Conservation (phyloP, 2,329 filamentous ascomycete species). For the Xenosphaeropsis pyriputrescens region DNA sequence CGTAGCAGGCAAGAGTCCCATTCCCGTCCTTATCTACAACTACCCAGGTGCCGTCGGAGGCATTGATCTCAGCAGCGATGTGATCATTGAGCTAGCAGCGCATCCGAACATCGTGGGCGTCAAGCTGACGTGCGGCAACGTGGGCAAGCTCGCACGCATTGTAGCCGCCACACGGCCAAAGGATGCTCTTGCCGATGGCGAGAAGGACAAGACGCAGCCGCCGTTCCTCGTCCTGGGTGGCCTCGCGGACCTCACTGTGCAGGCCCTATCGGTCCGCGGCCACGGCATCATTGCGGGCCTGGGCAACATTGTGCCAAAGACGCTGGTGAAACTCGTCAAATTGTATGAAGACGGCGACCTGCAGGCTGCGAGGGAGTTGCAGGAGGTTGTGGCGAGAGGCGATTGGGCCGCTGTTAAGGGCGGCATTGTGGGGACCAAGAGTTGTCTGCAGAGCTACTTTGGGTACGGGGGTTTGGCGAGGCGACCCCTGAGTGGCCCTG, state of each 20-base stretch:
- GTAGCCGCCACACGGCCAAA: slow-evolving; percentile 39
- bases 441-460: slow-evolving; percentile 43
- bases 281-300: slow-evolving; percentile 59
- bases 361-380: slow-evolving; percentile 45
- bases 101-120: slow-evolving; percentile 80
- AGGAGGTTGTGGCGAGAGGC: slow-evolving; percentile 47
- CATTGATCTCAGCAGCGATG: slow-evolving; percentile 79
- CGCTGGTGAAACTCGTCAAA: slow-evolving; percentile 45
- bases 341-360: slow-evolving; percentile 44
- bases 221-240: slow-evolving; percentile 58
- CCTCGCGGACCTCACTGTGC: slow-evolving; percentile 59
- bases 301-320: slow-evolving; percentile 53
- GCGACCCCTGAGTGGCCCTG: slow-evolving; percentile 34
- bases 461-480: slow-evolving; percentile 44
- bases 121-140: slow-evolving; percentile 85
- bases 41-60: slow-evolving; percentile 79
- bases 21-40: slow-evolving; percentile 78
- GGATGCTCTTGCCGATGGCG: slow-evolving; percentile 33
- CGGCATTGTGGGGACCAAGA: slow-evolving; percentile 56
- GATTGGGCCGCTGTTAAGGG: slow-evolving; percentile 59
- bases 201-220: slow-evolving; percentile 22
- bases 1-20: slow-evolving; percentile 51
- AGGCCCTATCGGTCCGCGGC: slow-evolving; percentile 54
- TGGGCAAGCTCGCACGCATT: slow-evolving; percentile 41
- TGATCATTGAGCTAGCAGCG: slow-evolving; percentile 63